phyloP scores from a whole-genome alignment of 2,329 filamentous ascomycete genomes.

The Fusarium chuoi region DNA sequence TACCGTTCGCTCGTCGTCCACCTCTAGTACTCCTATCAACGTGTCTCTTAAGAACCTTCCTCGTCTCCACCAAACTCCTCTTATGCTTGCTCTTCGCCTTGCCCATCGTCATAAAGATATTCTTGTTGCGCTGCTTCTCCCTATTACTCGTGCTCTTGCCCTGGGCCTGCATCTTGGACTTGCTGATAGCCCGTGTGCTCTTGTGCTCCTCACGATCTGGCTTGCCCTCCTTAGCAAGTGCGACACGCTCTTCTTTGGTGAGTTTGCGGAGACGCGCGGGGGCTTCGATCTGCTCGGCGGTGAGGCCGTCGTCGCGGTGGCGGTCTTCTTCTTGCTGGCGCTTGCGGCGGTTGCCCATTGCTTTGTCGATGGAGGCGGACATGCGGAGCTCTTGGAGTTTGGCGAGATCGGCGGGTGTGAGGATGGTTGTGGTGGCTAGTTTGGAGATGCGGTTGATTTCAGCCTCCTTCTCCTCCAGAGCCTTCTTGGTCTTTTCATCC shows the following conservation, averaged over 20 bases:
- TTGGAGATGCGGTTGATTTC: conserved; percentile 68
- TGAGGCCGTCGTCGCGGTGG: conserved; percentile 88
- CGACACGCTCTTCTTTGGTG: conserved; percentile 90
- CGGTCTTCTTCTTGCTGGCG: conserved; percentile 63
- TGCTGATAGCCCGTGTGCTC: conserved; percentile 83
- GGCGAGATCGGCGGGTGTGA: conserved; percentile 94
- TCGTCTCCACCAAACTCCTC: conserved; percentile 88
- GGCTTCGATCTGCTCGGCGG: conserved; percentile 90
- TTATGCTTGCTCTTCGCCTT: conserved; percentile 97
- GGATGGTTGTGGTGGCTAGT: conserved; percentile 90
- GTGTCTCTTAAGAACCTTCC: conserved; percentile 82
- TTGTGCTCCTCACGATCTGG: conserved; percentile 83
- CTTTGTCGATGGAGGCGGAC: conserved; percentile 75
- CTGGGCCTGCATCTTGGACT: conserved; percentile 85
- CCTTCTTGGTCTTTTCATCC: conserved; percentile 56
- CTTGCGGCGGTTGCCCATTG: conserved; percentile 59
- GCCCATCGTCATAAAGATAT: conserved; percentile 96
- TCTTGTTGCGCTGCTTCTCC: conserved; percentile 97
- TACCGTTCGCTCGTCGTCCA: conserved; percentile 79
- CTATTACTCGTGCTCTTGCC: conserved; percentile 98
- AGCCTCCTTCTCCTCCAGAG: conserved; percentile 51
- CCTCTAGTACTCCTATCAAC: conserved; percentile 85
- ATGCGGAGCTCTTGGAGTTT: conserved; percentile 91
- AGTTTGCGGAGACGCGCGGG: conserved; percentile 82
- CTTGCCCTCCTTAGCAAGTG: conserved; percentile 84